phyloP scores from a whole-genome alignment of 148 eudicot species.

The Fallopia convolvulus region DNA sequence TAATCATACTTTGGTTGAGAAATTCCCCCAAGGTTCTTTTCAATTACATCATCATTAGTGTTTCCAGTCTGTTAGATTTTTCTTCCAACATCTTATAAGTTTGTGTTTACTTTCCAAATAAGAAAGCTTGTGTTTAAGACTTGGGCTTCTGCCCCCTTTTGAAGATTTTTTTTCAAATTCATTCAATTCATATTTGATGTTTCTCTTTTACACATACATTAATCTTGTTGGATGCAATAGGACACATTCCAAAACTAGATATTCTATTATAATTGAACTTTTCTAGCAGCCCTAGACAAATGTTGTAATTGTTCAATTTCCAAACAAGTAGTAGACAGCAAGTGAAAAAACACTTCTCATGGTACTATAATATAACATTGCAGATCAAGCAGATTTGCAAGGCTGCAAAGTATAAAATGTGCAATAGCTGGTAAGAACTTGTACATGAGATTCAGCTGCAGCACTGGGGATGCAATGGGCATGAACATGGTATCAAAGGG shows the following conservation, averaged over 20 bases:
- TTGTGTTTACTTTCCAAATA: background rate
- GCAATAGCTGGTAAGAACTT: slow-evolving; percentile 33
- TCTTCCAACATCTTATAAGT: background rate
- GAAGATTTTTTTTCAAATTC: background rate
- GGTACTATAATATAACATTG: background rate
- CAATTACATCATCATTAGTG: background rate
- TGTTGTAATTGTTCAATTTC: background rate
- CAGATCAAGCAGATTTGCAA: slow-evolving; percentile 40
- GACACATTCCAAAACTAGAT: background rate
- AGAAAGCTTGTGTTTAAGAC: background rate
- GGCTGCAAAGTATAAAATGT: slow-evolving; percentile 27
- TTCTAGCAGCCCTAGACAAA: background rate
- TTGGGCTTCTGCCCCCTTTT: background rate
- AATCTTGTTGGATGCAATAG: background rate
- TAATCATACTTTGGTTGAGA: background rate
- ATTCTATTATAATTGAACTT: background rate
- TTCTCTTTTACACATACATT: background rate
- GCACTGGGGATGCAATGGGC: slow-evolving; percentile 41
- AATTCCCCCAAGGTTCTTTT: background rate
- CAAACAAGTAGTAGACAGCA: background rate
- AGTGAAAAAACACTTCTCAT: background rate
- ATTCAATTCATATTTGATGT: background rate
- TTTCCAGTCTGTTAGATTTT: background rate
- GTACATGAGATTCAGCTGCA: slow-evolving; percentile 27
- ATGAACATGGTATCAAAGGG: slow-evolving; percentile 47